Evolutionary conservation across 176 grass and related monocot genomes (phyloP).

Genomic region (Carex pumila): DNA sequence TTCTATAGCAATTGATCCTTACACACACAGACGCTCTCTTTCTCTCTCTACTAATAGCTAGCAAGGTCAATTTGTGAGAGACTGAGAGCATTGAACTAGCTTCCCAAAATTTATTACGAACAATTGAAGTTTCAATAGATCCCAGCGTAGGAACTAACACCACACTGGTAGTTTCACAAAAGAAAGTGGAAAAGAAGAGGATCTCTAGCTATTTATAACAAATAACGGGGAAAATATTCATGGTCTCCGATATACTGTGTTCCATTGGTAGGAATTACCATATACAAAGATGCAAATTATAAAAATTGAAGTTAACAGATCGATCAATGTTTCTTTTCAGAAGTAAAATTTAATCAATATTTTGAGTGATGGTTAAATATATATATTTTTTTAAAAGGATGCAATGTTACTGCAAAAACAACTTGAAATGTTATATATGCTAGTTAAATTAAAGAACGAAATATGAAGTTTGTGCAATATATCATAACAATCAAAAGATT

Average conservation of each 20-base stretch:
- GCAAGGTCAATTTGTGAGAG: not conserved
- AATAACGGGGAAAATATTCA: not conserved
- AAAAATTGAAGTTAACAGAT: not conserved
- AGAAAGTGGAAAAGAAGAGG: not conserved
- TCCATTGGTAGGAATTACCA: not conserved
- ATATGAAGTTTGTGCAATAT: not conserved
- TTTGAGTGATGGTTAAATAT: not conserved
- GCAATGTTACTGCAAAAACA: not conserved
- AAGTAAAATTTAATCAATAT: not conserved
- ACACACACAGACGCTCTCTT: not conserved
- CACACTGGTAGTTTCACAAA: no score
- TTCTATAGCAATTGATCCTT: not conserved
- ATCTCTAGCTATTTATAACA: not conserved
- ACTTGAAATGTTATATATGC: not conserved
- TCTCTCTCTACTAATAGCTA: not conserved
- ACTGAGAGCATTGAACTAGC: not conserved
- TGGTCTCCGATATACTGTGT: no score
- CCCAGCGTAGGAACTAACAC: not conserved
- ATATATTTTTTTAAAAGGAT: not conserved
- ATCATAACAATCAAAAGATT: not conserved
- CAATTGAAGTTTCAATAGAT: not conserved
- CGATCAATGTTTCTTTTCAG: not conserved
- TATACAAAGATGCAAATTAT: not conserved
- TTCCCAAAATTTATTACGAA: not conserved
- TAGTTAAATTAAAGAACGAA: not conserved